A percentile compares a stretch with the other conserved stretches of the same genome.
phyloP scores from a whole-genome alignment of 768 basidiomycete species.

The Panaeolus papilionaceus region DNA sequence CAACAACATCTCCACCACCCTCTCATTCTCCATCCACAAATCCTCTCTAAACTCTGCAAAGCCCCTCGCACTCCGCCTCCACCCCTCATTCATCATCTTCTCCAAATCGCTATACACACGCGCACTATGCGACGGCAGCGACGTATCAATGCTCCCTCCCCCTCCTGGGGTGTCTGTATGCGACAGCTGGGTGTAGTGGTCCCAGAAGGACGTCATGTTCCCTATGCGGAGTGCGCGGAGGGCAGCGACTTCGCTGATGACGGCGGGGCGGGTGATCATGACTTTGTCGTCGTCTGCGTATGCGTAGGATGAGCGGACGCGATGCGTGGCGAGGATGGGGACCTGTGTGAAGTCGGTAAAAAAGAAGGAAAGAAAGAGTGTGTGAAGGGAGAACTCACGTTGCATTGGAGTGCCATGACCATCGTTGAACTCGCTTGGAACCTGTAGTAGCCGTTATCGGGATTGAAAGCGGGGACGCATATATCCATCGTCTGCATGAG shows the following conservation, averaged over 20 bases:
- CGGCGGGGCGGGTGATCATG: slow-evolving; percentile 20
- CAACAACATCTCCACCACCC: slow-evolving; percentile 15
- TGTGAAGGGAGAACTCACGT: slow-evolving; percentile 12
- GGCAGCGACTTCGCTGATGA: slow-evolving; percentile 23
- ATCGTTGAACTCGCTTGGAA: slow-evolving; percentile 24
- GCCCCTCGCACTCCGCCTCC: slow-evolving; percentile 12
- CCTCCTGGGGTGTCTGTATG: not conserved
- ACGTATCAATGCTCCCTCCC: not conserved
- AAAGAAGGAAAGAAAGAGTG: not conserved
- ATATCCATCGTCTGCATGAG: slow-evolving; percentile 23
- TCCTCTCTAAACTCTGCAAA: slow-evolving; percentile 17
- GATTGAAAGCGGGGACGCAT: slow-evolving; percentile 21
- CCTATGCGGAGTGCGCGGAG: slow-evolving; percentile 22
- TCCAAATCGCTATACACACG: slow-evolving; percentile 11
- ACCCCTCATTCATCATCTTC: slow-evolving; percentile 18
- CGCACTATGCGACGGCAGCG: not conserved
- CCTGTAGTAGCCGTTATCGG: slow-evolving; percentile 13
- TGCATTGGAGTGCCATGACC: slow-evolving; percentile 22
- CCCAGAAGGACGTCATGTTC: slow-evolving; percentile 13
- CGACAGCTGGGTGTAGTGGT: slow-evolving; percentile 6
- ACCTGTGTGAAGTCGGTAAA: slow-evolving; percentile 14
- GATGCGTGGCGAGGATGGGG: slow-evolving; percentile 17
- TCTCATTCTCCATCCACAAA: slow-evolving; percentile 20
- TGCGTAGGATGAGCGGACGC: slow-evolving; percentile 18
- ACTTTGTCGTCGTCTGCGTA: slow-evolving; percentile 21